Percentiles rank a stretch among this genome's conserved stretches.
phyloP scores from a whole-genome alignment of 1,284 basidiomycete genomes.

The Apiotrichum akiyoshidainum region DNA sequence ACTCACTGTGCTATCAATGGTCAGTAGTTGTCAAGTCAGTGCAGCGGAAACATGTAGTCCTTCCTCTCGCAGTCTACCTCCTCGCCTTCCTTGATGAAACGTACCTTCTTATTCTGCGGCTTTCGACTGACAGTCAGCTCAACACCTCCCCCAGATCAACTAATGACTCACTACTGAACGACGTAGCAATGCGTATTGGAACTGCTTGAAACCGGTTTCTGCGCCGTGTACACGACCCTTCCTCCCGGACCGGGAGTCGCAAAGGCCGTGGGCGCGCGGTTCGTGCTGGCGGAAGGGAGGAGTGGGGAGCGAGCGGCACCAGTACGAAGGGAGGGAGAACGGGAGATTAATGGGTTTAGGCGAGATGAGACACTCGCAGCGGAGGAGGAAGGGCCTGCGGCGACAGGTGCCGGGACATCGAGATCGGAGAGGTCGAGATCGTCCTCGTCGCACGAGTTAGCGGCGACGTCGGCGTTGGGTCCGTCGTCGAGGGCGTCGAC shows the following conservation, averaged over 20 bases:
- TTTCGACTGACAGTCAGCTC: slow-evolving; percentile 42
- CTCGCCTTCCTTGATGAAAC: slow-evolving; percentile 3
- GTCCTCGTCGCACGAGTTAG: slow-evolving; percentile 23
- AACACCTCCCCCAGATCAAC: background rate
- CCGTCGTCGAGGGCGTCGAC: slow-evolving; percentile 17
- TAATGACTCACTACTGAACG: slow-evolving; percentile 46
- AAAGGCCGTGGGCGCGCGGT: background rate
- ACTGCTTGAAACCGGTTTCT: background rate
- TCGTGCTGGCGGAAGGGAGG: background rate
- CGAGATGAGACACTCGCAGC: background rate
- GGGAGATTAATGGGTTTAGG: background rate
- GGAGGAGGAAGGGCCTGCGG: background rate
- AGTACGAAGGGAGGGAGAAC: too few species aligned
- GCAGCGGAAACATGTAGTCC: too few species aligned
- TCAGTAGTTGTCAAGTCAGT: slow-evolving; percentile 7
- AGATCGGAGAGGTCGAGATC: slow-evolving; percentile 18
- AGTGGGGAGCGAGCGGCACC: background rate
- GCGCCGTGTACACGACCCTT: slow-evolving; percentile 24
- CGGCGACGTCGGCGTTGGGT: background rate
- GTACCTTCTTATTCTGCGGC: slow-evolving; percentile 49
- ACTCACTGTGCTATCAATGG: slow-evolving; percentile 44
- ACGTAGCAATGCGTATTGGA: slow-evolving; percentile 32
- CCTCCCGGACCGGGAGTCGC: slow-evolving; percentile 19
- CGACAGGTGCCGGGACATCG: background rate
- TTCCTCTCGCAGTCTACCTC: too few species aligned